Percentiles rank a stretch among this genome's conserved stretches.
Conservation (phyloP, 208 protist genomes). For the Wallacemonas collosoma region DNA sequence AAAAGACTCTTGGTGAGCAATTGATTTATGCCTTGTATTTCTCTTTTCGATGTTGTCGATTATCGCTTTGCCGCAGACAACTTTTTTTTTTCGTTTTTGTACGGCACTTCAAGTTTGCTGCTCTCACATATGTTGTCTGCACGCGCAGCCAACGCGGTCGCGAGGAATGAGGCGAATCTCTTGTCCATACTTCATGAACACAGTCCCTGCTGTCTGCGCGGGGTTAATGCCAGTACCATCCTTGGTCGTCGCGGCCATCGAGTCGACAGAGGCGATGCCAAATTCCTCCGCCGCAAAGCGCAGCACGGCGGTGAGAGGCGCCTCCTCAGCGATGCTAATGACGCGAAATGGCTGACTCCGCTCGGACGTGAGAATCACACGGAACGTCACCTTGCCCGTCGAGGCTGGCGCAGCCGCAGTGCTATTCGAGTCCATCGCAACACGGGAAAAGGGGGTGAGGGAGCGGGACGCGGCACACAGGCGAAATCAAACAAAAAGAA, state of each 20-base stretch:
- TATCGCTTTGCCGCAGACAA: neutral
- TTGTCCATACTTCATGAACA: constrained; percentile 95
- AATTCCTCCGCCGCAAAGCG: constrained; percentile 96
- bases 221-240: constrained; percentile 97
- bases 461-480: neutral
- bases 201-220: constrained; percentile 89
- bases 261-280: constrained; percentile 73
- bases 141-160: constrained; percentile 86
- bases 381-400: constrained; percentile 77
- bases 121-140: neutral
- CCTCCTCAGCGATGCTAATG: constrained; percentile 94
- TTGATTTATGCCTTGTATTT: no score
- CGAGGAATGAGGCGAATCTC: constrained; percentile 95
- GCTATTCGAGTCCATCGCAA: constrained; percentile 6
- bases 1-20: no score
- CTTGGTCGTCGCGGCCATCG: constrained; percentile 86
- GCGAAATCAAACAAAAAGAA: neutral
- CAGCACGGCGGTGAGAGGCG: constrained; percentile 95
- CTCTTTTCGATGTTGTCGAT: no score
- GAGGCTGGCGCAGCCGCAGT: constrained; percentile 22
- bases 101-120: neutral
- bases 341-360: constrained; percentile 80
- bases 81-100: constrained; percentile 15
- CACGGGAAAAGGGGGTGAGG: constrained; percentile 2
- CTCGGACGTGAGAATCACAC: constrained; percentile 84